These are phyloP conservation scores for Lactarius hengduanensis DNA, from an alignment of 768 basidiomycete species.

Conservation along the genomic window DNA sequence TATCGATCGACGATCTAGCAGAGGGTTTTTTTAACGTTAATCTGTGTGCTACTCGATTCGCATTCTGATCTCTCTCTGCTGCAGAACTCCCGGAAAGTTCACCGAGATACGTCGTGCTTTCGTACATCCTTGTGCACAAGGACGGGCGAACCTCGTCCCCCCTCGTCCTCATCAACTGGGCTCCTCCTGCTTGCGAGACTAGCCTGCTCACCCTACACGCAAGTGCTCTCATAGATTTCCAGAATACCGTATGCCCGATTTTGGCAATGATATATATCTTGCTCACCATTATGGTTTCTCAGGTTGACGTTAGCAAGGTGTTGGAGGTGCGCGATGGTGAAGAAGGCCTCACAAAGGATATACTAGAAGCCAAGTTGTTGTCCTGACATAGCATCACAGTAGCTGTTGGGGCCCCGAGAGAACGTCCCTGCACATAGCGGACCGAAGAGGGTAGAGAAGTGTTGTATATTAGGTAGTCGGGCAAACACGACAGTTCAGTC, in stretches of 20 bases:
- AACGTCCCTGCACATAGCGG: too few species aligned
- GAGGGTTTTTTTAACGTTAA: constrained; percentile 53
- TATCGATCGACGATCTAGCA: constrained; percentile 80
- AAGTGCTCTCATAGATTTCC: constrained; percentile 77
- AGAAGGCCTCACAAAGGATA: constrained; percentile 74
- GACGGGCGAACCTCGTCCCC: constrained; percentile 88
- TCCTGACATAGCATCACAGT: constrained; percentile 14
- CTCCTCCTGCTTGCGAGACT: constrained; percentile 78
- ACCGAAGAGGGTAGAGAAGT: neutral
- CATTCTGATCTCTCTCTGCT: constrained; percentile 10
- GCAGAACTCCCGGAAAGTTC: constrained; percentile 85
- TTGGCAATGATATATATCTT: constrained; percentile 1
- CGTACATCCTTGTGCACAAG: constrained; percentile 72
- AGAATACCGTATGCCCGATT: constrained; percentile 52
- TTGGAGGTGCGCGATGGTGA: constrained; percentile 81
- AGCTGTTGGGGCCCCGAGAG: neutral
- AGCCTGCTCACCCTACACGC: constrained; percentile 75
- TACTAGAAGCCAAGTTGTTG: constrained; percentile 60
- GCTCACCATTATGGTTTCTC: constrained; percentile 11
- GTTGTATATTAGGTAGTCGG: constrained; percentile 12
- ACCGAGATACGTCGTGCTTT: constrained; percentile 83
- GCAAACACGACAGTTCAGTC: neutral
- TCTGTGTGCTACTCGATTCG: constrained; percentile 2
- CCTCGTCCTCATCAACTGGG: constrained; percentile 86
- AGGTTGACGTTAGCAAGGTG: constrained; percentile 78